Evolutionary conservation across 257 asterid species (phyloP).

Genomic region (Solanum sejunctum): DNA sequence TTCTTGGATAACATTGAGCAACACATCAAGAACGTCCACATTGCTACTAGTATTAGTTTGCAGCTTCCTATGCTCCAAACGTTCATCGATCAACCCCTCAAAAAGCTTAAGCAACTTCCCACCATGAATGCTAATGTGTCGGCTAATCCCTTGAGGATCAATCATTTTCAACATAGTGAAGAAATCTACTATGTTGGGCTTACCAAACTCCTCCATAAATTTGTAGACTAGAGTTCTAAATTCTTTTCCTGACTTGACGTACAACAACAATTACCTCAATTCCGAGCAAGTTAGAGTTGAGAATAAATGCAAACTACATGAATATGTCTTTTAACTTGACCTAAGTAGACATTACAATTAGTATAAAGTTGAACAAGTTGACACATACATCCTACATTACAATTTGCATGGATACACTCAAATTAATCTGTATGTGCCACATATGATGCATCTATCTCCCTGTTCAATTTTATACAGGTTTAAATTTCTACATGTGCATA

Average conservation of each 20-base stretch:
- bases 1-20: neutral
- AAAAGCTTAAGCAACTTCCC: neutral
- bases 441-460: neutral
- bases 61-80: neutral
- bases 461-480: neutral
- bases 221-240: neutral
- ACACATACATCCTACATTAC: too few relatives aligned
- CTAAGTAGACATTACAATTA: too few relatives aligned
- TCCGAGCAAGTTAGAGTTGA: neutral
- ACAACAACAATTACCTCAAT: neutral
- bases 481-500: too few relatives aligned
- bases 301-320: neutral
- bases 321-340: neutral
- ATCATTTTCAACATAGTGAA: neutral
- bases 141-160: slow-evolving; percentile 1
- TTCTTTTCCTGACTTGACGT: neutral
- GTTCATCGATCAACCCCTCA: neutral
- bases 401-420: too few relatives aligned
- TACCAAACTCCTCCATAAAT: neutral
- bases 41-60: neutral
- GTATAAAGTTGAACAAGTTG: too few relatives aligned
- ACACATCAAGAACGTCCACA: neutral
- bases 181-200: neutral
- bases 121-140: neutral
- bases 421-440: neutral